Percentiles rank a stretch among this genome's conserved stretches.
These are phyloP conservation scores for Tricholoma furcatifolium DNA, from an alignment of 768 basidiomycete genomes.

Conservation along the genomic window DNA sequence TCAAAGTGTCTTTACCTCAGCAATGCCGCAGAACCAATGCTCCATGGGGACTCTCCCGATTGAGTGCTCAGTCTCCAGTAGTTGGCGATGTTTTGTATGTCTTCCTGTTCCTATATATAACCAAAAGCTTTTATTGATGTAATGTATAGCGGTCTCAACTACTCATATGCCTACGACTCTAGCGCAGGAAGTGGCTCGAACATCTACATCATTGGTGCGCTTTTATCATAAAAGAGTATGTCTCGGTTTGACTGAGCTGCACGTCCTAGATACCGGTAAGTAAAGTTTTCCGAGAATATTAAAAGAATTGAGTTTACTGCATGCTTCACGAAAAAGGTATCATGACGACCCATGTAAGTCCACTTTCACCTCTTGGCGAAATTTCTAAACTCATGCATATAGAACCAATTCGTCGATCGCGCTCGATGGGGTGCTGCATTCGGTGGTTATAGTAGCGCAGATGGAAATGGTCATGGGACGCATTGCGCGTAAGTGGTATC, in stretches of 20 bases:
- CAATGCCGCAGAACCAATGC: slow-evolving; percentile 23
- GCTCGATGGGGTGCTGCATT: slow-evolving; percentile 40
- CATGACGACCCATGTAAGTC: slow-evolving; percentile 2
- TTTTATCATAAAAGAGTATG: not conserved
- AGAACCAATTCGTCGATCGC: slow-evolving; percentile 41
- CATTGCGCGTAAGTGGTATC: slow-evolving; percentile 30
- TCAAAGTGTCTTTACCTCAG: not conserved
- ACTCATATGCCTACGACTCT: slow-evolving; percentile 10
- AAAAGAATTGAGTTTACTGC: not conserved
- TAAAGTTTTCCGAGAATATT: not conserved
- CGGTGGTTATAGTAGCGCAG: slow-evolving; percentile 23
- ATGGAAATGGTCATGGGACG: slow-evolving; percentile 45
- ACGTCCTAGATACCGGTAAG: slow-evolving; percentile 22
- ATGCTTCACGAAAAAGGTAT: not conserved
- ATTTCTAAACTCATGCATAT: not conserved
- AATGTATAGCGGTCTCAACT: slow-evolving; percentile 8
- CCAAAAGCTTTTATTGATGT: too few species aligned
- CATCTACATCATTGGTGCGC: slow-evolving; percentile 41
- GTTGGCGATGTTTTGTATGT: too few species aligned
- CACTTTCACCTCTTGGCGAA: not conserved
- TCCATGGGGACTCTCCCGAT: slow-evolving; percentile 30
- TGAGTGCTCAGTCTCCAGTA: slow-evolving; percentile 11
- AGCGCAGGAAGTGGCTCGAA: slow-evolving; percentile 18
- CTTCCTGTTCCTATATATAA: too few species aligned
- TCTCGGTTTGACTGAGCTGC: not conserved